Evolutionary conservation across 371 early-diverging fungal genomes (phyloP).

Genomic region (Mortierella sp.): DNA sequence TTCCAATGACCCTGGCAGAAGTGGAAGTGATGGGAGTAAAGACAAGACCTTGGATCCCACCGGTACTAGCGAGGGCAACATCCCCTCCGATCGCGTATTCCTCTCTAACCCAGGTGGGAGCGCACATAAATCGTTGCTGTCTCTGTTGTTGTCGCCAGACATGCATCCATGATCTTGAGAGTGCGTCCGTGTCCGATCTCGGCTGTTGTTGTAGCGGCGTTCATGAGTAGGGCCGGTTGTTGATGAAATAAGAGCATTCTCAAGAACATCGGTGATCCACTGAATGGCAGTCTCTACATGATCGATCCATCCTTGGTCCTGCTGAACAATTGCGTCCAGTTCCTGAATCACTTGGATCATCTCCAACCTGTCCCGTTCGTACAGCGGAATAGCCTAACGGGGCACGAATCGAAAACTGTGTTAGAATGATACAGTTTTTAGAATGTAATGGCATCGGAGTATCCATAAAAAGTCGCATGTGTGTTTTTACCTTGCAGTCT

Average conservation of each 20-base stretch:
- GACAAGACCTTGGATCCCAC: not conserved
- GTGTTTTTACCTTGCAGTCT: constrained; percentile 37
- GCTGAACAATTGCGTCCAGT: constrained; percentile 14
- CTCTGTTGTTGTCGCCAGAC: not conserved
- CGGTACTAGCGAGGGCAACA: not conserved
- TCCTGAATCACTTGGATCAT: constrained; percentile 40
- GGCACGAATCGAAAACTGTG: not conserved
- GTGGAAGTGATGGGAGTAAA: no score
- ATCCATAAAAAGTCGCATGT: not conserved
- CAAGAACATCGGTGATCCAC: constrained; percentile 22
- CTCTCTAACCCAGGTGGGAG: not conserved
- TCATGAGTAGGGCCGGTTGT: not conserved
- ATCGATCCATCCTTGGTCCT: constrained; percentile 38
- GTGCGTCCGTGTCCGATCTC: not conserved
- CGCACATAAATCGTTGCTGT: no score
- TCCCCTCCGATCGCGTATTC: constrained; percentile 13
- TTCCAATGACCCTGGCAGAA: no score
- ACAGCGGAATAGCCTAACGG: constrained; percentile 32
- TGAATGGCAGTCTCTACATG: constrained; percentile 22
- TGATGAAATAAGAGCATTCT: constrained; percentile 27
- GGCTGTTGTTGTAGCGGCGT: not conserved
- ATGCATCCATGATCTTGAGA: not conserved
- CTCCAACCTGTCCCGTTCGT: constrained; percentile 27
- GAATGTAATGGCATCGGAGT: not conserved
- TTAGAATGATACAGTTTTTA: no score